Evolutionary conservation across 2,329 filamentous ascomycete species (phyloP), one percentile per base, ranked within the genome.

Genomic region (Aspergillus aculeatus): DNA sequence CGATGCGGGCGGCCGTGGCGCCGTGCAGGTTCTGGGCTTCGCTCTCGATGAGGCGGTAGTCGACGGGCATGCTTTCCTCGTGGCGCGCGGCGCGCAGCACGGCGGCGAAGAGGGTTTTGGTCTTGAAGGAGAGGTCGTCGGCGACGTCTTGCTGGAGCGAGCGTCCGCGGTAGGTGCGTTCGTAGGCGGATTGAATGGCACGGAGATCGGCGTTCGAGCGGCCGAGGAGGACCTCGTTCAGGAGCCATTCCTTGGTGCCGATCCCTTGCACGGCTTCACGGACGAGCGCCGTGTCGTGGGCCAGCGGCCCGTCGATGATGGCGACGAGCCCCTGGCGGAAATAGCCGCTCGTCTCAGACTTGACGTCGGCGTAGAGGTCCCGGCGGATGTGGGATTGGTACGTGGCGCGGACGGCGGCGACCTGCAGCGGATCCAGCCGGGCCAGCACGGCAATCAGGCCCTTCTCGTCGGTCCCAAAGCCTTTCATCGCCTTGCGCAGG

Each of bases 201-300:
- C 86, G 83, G 44, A 99, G 81, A 68, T 98, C 94, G 35, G 92
- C 92, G 70, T 98, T 98, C 38, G 87, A 90, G 38, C 94, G 86
- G 9, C 87, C 84, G 4, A 97, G 84, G 2, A 98, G 82, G 5
- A 96, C 84, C 67, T 98, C 94, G 73, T 96, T 95, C 53, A 99
- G 82, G 1, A 95, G 82, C 57, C 81, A 80, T 72, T 98, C 94
- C 69, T 96, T 96, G 0, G 94, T 98, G 7, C 95, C 95, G 0
- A 86, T 73, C 0, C 94, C 92, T 52, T 86, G 82, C 79, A 96
- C 87, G 1, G 92, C 89, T 1, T 88, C 82, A 69, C 88, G 82
- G 9, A 95, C 78, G 56, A 86, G 83, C 69, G 88, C 81, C 4
- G 89, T 88, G 73, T 98, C 94, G 63, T 91, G 83, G 52, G 86